A percentile compares a stretch with the other conserved stretches of the same genome.
These are phyloP conservation scores for Debaryomyces nepalensis DNA, from an alignment of 1,139 yeast species.

Conservation along the genomic window DNA sequence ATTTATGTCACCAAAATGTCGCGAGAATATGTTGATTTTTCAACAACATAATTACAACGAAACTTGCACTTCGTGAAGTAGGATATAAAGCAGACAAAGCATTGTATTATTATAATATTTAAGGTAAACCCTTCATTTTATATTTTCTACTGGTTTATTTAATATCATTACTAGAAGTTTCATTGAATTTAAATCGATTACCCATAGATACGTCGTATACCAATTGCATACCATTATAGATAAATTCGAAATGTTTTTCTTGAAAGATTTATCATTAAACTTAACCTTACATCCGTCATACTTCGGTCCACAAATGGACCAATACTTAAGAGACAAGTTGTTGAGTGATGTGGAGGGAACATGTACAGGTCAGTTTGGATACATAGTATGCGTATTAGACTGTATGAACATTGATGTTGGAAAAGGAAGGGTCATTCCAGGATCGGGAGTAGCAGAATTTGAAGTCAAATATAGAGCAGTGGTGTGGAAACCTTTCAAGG, in stretches of 20 bases:
- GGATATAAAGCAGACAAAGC: constrained; percentile 2
- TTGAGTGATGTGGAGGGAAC: constrained; percentile 98
- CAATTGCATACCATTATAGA: constrained; percentile 10
- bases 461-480: constrained; percentile 96
- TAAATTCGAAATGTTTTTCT: constrained; percentile 43
- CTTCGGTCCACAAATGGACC: constrained; percentile 98
- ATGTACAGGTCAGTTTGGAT: constrained; percentile 98
- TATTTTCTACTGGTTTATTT: constrained; percentile 1
- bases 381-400: constrained; percentile 93
- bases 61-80: not conserved
- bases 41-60: constrained; percentile 1
- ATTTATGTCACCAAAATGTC: too few species aligned
- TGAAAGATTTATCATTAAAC: constrained; percentile 87
- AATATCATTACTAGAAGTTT: not conserved
- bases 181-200: constrained; percentile 7
- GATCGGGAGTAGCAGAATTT: constrained; percentile 92
- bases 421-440: constrained; percentile 88
- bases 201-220: constrained; percentile 4
- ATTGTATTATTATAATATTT: constrained; percentile 1
- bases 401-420: constrained; percentile 96
- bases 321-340: constrained; percentile 83
- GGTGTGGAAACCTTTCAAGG: constrained; percentile 98
- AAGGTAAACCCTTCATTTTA: not conserved
- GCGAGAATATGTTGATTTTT: constrained; percentile 11
- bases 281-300: constrained; percentile 95